phyloP scores from a whole-genome alignment of 1,284 basidiomycete genomes.

The Heterobasidion annosum region DNA sequence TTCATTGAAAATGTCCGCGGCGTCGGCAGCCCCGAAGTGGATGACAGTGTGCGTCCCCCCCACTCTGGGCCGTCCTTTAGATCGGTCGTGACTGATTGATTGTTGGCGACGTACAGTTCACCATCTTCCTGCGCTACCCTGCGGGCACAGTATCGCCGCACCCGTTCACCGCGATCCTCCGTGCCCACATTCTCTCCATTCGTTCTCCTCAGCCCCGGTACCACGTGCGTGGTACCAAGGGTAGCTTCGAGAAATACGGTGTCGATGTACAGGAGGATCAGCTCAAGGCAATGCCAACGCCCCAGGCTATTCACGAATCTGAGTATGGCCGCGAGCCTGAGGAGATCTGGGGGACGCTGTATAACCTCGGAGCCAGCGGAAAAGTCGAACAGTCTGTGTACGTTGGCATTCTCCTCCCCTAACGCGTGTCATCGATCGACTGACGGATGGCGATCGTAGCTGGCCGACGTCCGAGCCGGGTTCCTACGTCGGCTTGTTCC shows the following conservation, averaged over 20 bases:
- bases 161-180: conserved; percentile 60
- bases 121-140: conserved; percentile 57
- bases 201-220: conserved; percentile 62
- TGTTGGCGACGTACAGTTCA: conserved; percentile 38
- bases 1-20: conserved; percentile 62
- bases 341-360: conserved; percentile 48
- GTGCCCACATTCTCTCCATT: conserved; percentile 63
- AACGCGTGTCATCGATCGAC: background rate
- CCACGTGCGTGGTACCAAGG: conserved; percentile 59
- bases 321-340: conserved; percentile 41
- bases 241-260: conserved; percentile 69
- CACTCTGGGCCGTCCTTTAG: background rate
- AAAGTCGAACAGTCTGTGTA: conserved; percentile 40
- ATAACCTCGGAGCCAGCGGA: conserved; percentile 41
- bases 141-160: conserved; percentile 31
- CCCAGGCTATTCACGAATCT: conserved; percentile 33
- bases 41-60: conserved; percentile 47
- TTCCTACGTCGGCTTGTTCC: conserved; percentile 53
- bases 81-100: background rate
- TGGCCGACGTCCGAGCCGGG: conserved; percentile 60
- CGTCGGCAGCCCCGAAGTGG: conserved; percentile 53
- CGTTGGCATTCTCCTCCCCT: conserved; percentile 14
- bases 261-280: conserved; percentile 75
- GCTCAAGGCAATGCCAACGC: conserved; percentile 42
- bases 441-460: conserved; percentile 21